Evolutionary conservation across 768 basidiomycete species (phyloP).

Genomic region (Glaciozyma martinii): DNA sequence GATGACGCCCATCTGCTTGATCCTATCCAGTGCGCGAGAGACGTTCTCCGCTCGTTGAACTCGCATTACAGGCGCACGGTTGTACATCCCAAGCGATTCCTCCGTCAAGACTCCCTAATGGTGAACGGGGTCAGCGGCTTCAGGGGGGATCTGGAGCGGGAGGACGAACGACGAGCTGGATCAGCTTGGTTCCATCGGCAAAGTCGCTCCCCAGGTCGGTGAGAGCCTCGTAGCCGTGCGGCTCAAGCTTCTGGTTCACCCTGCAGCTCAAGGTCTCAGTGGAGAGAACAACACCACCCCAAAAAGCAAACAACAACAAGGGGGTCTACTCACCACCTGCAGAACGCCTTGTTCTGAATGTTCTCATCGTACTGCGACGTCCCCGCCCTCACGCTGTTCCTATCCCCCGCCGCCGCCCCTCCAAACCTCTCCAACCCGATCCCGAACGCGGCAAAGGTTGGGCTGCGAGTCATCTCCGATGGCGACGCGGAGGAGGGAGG

Average conservation of each 20-base stretch:
- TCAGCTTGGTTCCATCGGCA: slow-evolving; percentile 87
- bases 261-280: slow-evolving; percentile 37
- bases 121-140: slow-evolving; percentile 3
- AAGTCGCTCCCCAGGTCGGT: slow-evolving; percentile 79
- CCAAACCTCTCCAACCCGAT: no score
- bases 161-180: slow-evolving; percentile 73
- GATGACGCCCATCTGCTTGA: slow-evolving; percentile 47
- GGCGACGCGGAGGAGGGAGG: no score
- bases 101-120: slow-evolving; percentile 98
- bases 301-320: background rate
- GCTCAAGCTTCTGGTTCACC: slow-evolving; percentile 91
- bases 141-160: background rate
- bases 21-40: slow-evolving; percentile 90
- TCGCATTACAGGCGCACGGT: slow-evolving; percentile 77
- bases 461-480: no score
- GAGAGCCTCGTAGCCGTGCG: slow-evolving; percentile 77
- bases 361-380: slow-evolving; percentile 33
- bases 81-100: slow-evolving; percentile 87
- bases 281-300: background rate
- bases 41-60: slow-evolving; percentile 98
- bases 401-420: no score
- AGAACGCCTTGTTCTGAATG: slow-evolving; percentile 73
- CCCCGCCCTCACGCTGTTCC: no score
- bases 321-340: slow-evolving; percentile 60
- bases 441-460: no score